Evolutionary conservation across 2,329 filamentous ascomycete genomes (phyloP).

Genomic region (Colletotrichum tofieldiae): DNA sequence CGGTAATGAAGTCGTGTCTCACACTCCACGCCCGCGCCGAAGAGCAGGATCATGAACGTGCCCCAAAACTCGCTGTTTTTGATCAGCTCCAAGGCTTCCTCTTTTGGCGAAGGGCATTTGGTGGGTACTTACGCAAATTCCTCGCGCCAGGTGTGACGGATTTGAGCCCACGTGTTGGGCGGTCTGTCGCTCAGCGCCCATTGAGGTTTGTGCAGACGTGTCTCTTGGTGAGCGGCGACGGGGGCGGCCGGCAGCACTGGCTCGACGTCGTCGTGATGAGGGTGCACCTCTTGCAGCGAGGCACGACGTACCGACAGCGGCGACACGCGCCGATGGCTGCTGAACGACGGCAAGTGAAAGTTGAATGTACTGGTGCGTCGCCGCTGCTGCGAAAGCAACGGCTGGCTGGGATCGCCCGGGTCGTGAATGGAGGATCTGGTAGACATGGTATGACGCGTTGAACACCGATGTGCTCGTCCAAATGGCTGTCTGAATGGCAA

Average conservation of each 20-base stretch:
- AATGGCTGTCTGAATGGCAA: background rate
- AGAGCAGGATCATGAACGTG: constrained; percentile 39
- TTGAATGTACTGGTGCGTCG: constrained; percentile 31
- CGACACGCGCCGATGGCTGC: constrained; percentile 17
- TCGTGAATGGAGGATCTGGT: constrained; percentile 35
- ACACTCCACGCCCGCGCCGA: constrained; percentile 40
- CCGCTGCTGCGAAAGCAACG: constrained; percentile 22
- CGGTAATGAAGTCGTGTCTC: constrained; percentile 36
- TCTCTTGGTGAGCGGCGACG: constrained; percentile 35
- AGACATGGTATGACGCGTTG: constrained; percentile 17
- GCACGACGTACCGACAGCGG: constrained; percentile 29
- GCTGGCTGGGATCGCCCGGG: constrained; percentile 34
- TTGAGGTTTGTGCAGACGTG: constrained; percentile 40
- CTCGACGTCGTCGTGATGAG: constrained; percentile 35
- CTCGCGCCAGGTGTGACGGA: constrained; percentile 34
- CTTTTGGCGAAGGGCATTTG: no score
- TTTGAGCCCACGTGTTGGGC: constrained; percentile 37
- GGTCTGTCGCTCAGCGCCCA: constrained; percentile 38
- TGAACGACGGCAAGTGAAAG: constrained; percentile 21
- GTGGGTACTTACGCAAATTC: constrained; percentile 30
- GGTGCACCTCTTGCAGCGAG: constrained; percentile 38
- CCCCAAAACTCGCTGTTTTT: constrained; percentile 36
- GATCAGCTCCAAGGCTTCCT: background rate
- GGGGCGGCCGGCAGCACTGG: constrained; percentile 37
- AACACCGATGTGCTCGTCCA: no score